Evolutionary conservation across 257 asterid genomes (phyloP).

Genomic region (Fraxinus anomala): DNA sequence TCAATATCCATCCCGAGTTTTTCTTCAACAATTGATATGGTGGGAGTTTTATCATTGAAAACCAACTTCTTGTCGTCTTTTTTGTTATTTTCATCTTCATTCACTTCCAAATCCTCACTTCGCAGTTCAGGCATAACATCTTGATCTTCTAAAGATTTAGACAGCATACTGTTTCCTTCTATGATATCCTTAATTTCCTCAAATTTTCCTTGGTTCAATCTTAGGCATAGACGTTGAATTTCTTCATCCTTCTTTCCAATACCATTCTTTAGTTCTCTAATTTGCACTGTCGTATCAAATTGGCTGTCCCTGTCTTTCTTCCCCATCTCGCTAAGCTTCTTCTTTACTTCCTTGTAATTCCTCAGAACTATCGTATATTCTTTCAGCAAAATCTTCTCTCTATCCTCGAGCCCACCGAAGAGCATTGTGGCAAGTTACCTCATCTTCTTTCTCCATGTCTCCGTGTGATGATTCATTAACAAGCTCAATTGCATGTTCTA

Average conservation of each 20-base stretch:
- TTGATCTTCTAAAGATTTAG: slow-evolving; percentile 18
- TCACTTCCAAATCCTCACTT: slow-evolving; percentile 31
- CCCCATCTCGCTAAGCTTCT: slow-evolving; percentile 59
- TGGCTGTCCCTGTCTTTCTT: slow-evolving; percentile 72
- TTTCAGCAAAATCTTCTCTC: slow-evolving; percentile 64
- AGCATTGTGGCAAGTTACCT: slow-evolving; percentile 72
- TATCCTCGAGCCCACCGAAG: slow-evolving; percentile 68
- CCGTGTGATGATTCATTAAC: slow-evolving; percentile 21
- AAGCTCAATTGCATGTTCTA: slow-evolving; percentile 21
- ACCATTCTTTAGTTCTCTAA: slow-evolving; percentile 61
- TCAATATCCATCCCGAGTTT: slow-evolving; percentile 67
- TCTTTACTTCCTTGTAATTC: slow-evolving; percentile 79
- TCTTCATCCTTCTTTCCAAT: slow-evolving; percentile 68
- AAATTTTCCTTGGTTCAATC: slow-evolving; percentile 36
- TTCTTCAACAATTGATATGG: slow-evolving; percentile 62
- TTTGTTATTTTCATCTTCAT: slow-evolving; percentile 17
- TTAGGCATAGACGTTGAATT: slow-evolving; percentile 51
- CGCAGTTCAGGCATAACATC: slow-evolving; percentile 29
- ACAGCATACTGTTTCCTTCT: slow-evolving; percentile 16
- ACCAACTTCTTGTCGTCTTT: slow-evolving; percentile 39
- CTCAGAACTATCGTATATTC: slow-evolving; percentile 73
- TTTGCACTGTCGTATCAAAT: slow-evolving; percentile 64
- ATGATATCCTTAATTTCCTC: background rate
- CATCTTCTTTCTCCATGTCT: slow-evolving; percentile 37
- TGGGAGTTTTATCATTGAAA: slow-evolving; percentile 30